A percentile compares a stretch with the other conserved stretches of the same genome.
Conservation (phyloP, 1,284 basidiomycete species). For the Leccinum fallax region DNA sequence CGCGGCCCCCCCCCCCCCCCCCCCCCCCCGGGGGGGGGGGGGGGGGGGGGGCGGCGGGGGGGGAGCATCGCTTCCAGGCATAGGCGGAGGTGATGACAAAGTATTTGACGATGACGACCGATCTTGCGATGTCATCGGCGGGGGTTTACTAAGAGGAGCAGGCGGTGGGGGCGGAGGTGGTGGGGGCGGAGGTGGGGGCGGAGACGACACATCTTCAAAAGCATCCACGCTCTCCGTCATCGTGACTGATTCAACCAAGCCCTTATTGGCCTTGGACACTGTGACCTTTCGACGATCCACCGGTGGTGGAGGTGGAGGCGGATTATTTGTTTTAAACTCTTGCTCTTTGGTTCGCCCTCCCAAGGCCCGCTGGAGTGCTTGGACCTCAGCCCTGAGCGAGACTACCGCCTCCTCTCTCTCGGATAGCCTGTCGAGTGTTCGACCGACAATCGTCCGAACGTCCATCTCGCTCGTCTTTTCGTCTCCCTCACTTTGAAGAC, state of each 20-base stretch:
- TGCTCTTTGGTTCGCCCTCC: conserved; percentile 62
- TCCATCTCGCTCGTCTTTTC: conserved; percentile 59
- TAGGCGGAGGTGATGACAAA: conserved; percentile 17
- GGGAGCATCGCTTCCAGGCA: conserved; percentile 5
- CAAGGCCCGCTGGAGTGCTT: conserved; percentile 53
- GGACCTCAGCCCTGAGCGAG: conserved; percentile 53
- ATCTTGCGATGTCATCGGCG: conserved; percentile 20
- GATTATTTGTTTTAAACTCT: conserved; percentile 68
- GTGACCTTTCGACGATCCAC: conserved; percentile 25
- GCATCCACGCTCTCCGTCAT: conserved; percentile 3
- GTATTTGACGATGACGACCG: conserved; percentile 11
- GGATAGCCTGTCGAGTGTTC: conserved; percentile 69
- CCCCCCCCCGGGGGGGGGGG: too few relatives aligned
- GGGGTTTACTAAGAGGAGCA: conserved; percentile 4
- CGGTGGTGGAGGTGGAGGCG: conserved; percentile 64
- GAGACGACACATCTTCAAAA: conserved; percentile 6
- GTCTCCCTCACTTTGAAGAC: conserved; percentile 61
- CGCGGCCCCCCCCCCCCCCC: too few relatives aligned
- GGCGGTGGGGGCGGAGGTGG: conserved; percentile 8
- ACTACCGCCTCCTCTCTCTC: conserved; percentile 73
- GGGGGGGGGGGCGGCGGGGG: conserved; percentile 21
- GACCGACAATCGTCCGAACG: conserved; percentile 68
- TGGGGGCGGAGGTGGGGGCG: conserved; percentile 14
- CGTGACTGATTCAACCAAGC: conserved; percentile 1
- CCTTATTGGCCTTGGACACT: conserved; percentile 28